These are phyloP conservation scores for Camellia oleifera DNA, from an alignment of 179 eudicot genomes.

Conservation along the genomic window DNA sequence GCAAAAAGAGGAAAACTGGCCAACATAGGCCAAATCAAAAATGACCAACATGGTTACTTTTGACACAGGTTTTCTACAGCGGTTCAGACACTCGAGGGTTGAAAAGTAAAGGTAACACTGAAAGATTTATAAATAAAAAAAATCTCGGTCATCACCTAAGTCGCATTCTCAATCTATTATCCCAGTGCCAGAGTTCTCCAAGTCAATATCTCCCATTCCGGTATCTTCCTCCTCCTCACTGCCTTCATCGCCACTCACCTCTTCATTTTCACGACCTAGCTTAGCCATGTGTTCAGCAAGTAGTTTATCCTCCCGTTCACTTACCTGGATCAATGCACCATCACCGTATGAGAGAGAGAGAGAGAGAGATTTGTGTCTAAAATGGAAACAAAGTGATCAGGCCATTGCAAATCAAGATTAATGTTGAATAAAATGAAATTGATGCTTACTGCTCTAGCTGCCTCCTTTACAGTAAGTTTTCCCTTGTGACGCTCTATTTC, in stretches of 20 bases:
- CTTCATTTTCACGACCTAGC: slow-evolving; percentile 36
- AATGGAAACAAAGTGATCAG: background rate
- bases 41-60: background rate
- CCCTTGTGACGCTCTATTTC: slow-evolving; percentile 82
- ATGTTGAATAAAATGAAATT: background rate
- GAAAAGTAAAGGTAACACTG: background rate
- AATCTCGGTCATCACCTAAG: background rate
- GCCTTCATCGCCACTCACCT: slow-evolving; percentile 50
- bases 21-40: background rate
- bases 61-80: background rate
- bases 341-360: too few species aligned
- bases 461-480: slow-evolving; percentile 75
- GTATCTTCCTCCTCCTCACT: slow-evolving; percentile 64
- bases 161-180: slow-evolving; percentile 4
- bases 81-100: background rate
- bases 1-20: background rate
- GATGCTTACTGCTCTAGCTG: slow-evolving; percentile 20
- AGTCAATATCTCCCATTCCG: slow-evolving; percentile 60
- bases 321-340: slow-evolving; percentile 38
- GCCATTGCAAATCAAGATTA: background rate
- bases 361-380: background rate
- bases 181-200: slow-evolving; percentile 31
- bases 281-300: slow-evolving; percentile 45
- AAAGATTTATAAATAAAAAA: background rate
- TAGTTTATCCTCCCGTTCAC: slow-evolving; percentile 59